Evolutionary conservation across 176 grass and related monocot species (phyloP).

Genomic region (Luzula sylvatica): DNA sequence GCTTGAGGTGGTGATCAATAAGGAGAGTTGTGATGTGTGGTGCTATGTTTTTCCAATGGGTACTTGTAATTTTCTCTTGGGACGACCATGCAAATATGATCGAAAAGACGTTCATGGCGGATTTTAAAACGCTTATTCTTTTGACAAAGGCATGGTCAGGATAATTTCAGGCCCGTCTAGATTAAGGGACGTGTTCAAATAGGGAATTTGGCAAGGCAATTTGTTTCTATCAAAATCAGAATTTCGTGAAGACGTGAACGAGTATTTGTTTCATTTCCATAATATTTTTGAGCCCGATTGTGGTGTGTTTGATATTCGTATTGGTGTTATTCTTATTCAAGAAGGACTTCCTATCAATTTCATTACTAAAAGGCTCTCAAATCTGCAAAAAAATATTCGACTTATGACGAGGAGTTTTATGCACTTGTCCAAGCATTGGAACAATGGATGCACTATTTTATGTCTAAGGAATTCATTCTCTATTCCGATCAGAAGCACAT

Average conservation of each 20-base stretch:
- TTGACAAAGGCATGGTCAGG: background rate
- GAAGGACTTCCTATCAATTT: background rate
- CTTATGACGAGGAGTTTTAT: too few relatives aligned
- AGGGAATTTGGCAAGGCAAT: too few relatives aligned
- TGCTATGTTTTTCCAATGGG: constrained; percentile 13
- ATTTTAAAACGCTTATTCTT: constrained; percentile 3
- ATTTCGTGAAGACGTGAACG: background rate
- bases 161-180: background rate
- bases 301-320: background rate
- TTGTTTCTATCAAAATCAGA: too few relatives aligned
- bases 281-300: constrained; percentile 5
- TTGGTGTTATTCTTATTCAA: background rate
- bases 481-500: too few relatives aligned
- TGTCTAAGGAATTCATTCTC: constrained; percentile 10
- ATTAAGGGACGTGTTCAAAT: background rate
- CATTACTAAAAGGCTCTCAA: constrained; percentile 9
- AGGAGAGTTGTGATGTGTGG: constrained; percentile 1
- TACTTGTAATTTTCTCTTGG: constrained; percentile 3
- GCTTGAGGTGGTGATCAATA: constrained; percentile 4
- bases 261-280: background rate
- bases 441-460: constrained; percentile 12
- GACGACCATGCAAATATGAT: background rate
- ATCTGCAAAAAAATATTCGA: too few relatives aligned
- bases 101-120: background rate
- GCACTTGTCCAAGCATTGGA: background rate